These are phyloP conservation scores for Lyophyllum decastes DNA, from an alignment of 768 basidiomycete genomes.

Conservation along the genomic window DNA sequence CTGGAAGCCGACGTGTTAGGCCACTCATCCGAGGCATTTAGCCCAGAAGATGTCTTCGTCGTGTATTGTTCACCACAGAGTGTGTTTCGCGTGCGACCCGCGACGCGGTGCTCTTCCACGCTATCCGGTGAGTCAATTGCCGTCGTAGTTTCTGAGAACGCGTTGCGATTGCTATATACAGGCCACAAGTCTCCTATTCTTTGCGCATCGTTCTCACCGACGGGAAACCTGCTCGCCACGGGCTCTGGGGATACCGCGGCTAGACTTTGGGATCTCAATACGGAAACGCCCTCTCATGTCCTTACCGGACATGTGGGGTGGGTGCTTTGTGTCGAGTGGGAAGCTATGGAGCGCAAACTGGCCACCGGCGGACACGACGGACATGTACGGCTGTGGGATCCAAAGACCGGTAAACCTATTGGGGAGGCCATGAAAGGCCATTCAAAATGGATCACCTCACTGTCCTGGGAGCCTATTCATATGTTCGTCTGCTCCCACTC, in stretches of 20 bases:
- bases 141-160: not conserved
- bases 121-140: constrained; percentile 61
- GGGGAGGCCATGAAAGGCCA: constrained; percentile 93
- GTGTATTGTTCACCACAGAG: constrained; percentile 94
- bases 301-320: constrained; percentile 90
- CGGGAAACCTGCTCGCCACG: constrained; percentile 87
- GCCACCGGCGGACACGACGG: constrained; percentile 96
- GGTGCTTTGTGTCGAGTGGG: constrained; percentile 98
- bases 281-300: constrained; percentile 87
- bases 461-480: constrained; percentile 97
- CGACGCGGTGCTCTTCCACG: constrained; percentile 92
- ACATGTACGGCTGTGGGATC: constrained; percentile 92
- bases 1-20: constrained; percentile 79
- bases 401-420: constrained; percentile 83
- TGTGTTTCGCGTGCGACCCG: constrained; percentile 91
- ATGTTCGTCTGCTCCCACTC: constrained; percentile 44
- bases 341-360: constrained; percentile 85
- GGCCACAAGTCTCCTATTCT: constrained; percentile 93
- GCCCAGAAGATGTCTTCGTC: constrained; percentile 84
- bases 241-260: constrained; percentile 94
- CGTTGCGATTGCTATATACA: constrained; percentile 26
- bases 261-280: constrained; percentile 92
- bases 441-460: constrained; percentile 92
- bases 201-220: constrained; percentile 95
- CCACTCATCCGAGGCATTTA: constrained; percentile 71